phyloP scores from a whole-genome alignment of 345 rosid species.

The Hibiscus syriacus region DNA sequence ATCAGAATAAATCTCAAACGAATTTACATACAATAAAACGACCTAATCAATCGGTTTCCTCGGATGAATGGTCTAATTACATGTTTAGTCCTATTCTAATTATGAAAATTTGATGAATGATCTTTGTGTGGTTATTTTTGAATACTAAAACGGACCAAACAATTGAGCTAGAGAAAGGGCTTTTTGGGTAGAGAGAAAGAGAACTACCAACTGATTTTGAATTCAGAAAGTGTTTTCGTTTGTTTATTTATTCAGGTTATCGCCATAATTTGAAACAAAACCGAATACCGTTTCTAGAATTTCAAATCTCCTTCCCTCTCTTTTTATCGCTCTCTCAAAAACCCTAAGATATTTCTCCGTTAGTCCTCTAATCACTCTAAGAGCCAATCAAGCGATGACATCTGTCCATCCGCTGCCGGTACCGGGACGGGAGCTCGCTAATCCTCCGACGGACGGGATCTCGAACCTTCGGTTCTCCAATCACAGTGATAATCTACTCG shows the following conservation, averaged over 20 bases:
- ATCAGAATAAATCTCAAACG: too few relatives aligned
- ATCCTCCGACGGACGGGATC: slow-evolving; percentile 86
- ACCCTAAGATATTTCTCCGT: too few relatives aligned
- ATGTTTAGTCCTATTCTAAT: too few relatives aligned
- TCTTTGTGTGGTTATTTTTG: too few relatives aligned
- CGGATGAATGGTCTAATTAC: neutral
- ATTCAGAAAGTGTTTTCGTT: neutral
- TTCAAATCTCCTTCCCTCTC: slow-evolving; percentile 18
- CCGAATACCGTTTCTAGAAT: neutral
- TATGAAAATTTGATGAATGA: too few relatives aligned
- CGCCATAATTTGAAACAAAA: neutral
- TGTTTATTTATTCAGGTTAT: neutral
- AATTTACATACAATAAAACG: too few relatives aligned
- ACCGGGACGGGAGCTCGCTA: slow-evolving; percentile 70
- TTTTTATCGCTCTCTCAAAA: slow-evolving; percentile 18
- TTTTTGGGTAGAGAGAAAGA: too few relatives aligned
- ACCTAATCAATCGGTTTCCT: too few relatives aligned
- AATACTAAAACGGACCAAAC: too few relatives aligned
- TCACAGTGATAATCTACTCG: slow-evolving; percentile 87
- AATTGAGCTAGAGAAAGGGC: too few relatives aligned
- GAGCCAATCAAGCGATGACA: slow-evolving; percentile 29
- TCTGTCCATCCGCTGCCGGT: slow-evolving; percentile 44
- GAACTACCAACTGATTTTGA: neutral
- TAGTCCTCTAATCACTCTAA: neutral
- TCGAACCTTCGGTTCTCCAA: slow-evolving; percentile 93